Evolutionary conservation across 345 rosid genomes (phyloP), one percentile per base, ranked within the genome.

Genomic region (Acer saccharum): DNA sequence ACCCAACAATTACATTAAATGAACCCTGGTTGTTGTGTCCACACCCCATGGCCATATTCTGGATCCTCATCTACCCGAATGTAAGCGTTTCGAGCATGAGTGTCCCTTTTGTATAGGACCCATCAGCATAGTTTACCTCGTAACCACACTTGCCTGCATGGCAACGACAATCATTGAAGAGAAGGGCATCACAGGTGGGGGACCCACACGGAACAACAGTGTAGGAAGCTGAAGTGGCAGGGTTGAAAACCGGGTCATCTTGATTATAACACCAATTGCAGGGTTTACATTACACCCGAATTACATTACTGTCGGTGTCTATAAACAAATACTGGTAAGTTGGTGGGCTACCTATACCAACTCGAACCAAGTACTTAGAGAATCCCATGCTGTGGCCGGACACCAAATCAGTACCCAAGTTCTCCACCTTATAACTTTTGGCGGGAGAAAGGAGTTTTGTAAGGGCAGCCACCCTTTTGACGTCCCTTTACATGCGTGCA

Each of bases 351-450:
- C 99, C 98, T 4, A 96, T 92, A 29, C 99, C 99, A 13, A 96
- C 87, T 74, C 99, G 79, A 0, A 96, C 94, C 44, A 96, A 94
- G 72, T 92, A 96, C 69, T 96, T 97, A 0, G 98, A 97, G 6
- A 98, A 92, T 0, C 99, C 98, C 79, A 94, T 97, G 76, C 88
- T 88, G 95, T 88, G 90, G 13, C 99, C 98, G 3, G 99, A 96
- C 7, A 94, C 91, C 27, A 96, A 97, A 63, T 92, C 98, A 25
- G 97, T 86, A 10, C 94, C 97, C 9, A 94, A 92, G 65, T 94
- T 97, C 58, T 83, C 79, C 57, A 75, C 79, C 25, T 78, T 39
- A 48, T 82, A 83, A 17, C 12, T 39, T 7, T 23, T 55, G 3
- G 23, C 35, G 3, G 4, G 32, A 29, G 91, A 82, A 27, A 96